Conservation (phyloP, 257 asterid species). For the Solanum phureja region DNA sequence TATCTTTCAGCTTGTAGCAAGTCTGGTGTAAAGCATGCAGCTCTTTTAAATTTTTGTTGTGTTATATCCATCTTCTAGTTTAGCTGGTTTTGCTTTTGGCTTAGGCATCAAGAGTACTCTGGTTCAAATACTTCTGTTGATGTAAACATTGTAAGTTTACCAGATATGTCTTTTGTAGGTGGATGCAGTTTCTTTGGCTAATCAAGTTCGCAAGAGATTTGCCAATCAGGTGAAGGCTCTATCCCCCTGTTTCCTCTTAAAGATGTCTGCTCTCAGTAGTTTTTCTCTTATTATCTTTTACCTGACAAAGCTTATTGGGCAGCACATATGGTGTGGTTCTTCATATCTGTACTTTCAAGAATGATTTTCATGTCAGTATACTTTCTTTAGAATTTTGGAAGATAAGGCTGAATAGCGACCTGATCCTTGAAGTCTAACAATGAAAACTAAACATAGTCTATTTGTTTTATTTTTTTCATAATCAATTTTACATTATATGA, state of each 20-base stretch:
- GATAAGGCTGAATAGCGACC: background rate
- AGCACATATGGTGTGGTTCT: background rate
- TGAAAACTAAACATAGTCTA: background rate
- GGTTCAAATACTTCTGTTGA: background rate
- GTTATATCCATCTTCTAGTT: background rate
- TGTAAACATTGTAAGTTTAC: slow-evolving; percentile 1
- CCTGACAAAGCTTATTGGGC: background rate
- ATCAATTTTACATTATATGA: background rate
- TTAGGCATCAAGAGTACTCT: background rate
- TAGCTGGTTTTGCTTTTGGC: background rate
- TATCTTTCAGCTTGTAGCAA: background rate
- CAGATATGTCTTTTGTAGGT: slow-evolving; percentile 36
- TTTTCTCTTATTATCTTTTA: background rate
- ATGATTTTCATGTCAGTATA: background rate
- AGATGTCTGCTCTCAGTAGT: background rate
- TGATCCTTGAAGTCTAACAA: background rate
- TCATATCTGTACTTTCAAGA: background rate
- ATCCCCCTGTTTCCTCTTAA: background rate
- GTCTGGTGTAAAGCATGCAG: background rate
- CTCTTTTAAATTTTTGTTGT: background rate
- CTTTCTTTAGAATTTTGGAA: background rate
- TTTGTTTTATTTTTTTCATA: background rate
- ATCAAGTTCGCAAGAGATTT: slow-evolving; percentile 67
- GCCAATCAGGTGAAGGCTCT: slow-evolving; percentile 46
- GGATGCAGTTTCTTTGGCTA: slow-evolving; percentile 68